These are phyloP conservation scores for Danielozyma ontarioensis DNA, from an alignment of 805 yeast species.

Conservation along the genomic window DNA sequence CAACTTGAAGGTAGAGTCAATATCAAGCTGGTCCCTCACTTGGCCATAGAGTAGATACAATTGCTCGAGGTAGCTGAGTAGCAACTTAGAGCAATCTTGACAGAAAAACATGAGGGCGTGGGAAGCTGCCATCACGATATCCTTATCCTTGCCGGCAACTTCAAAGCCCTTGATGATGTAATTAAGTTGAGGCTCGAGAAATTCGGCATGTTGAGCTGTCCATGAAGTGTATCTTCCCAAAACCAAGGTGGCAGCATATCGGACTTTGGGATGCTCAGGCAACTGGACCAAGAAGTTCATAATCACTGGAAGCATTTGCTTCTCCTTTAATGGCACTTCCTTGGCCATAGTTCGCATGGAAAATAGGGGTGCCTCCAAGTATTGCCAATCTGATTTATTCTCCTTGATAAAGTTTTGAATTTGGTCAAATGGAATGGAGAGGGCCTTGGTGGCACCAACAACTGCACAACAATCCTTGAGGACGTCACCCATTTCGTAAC, in stretches of 20 bases:
- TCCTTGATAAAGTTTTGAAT: slow-evolving; percentile 42
- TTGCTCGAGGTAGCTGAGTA: slow-evolving; percentile 68
- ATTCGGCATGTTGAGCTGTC: slow-evolving; percentile 84
- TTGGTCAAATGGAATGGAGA: slow-evolving; percentile 62
- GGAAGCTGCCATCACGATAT: slow-evolving; percentile 78
- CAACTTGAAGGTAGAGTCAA: slow-evolving; percentile 68
- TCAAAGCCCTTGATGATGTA: slow-evolving; percentile 76
- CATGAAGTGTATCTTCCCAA: slow-evolving; percentile 95
- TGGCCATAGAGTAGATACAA: slow-evolving; percentile 66
- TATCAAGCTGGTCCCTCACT: slow-evolving; percentile 49
- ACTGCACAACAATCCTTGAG: slow-evolving; percentile 92
- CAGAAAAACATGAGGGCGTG: slow-evolving; percentile 93
- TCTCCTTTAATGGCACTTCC: slow-evolving; percentile 68
- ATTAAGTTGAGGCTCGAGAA: slow-evolving; percentile 73
- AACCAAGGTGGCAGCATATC: slow-evolving; percentile 90
- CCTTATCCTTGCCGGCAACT: slow-evolving; percentile 18
- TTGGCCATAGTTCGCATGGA: slow-evolving; percentile 92
- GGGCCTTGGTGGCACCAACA: slow-evolving; percentile 68
- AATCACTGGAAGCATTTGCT: slow-evolving; percentile 65
- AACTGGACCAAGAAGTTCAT: slow-evolving; percentile 62
- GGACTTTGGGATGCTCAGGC: slow-evolving; percentile 80
- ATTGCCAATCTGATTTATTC: slow-evolving; percentile 63
- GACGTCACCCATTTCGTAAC: slow-evolving; percentile 98
- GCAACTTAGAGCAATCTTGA: slow-evolving; percentile 72
- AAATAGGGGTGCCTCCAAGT: slow-evolving; percentile 84